phyloP scores from a whole-genome alignment of 2,329 filamentous ascomycete genomes.

The Pseudopithomyces maydicus region DNA sequence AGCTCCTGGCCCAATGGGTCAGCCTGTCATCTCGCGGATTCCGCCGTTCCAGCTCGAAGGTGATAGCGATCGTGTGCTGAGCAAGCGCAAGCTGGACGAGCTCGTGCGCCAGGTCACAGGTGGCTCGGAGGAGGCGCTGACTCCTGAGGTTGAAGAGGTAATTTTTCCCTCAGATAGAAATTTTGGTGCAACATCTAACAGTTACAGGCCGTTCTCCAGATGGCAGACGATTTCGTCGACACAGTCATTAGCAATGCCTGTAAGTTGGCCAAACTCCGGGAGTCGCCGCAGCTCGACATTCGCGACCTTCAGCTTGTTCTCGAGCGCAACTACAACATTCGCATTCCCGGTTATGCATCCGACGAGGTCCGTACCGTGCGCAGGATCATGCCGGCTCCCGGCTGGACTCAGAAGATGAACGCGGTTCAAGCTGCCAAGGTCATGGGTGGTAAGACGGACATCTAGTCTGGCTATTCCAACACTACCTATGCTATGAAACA shows the following conservation, averaged over 20 bases:
- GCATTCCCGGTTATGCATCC: slow-evolving; percentile 89
- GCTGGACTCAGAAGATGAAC: slow-evolving; percentile 97
- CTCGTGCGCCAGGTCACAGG: slow-evolving; percentile 93
- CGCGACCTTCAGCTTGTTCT: slow-evolving; percentile 63
- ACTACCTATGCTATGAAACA: background rate
- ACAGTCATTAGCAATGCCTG: slow-evolving; percentile 86
- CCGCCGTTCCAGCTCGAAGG: slow-evolving; percentile 87
- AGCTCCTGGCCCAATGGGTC: slow-evolving; percentile 81
- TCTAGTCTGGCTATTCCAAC: slow-evolving; percentile 23
- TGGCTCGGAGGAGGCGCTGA: slow-evolving; percentile 77
- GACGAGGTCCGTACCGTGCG: slow-evolving; percentile 94
- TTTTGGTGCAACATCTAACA: slow-evolving; percentile 20
- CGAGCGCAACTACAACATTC: slow-evolving; percentile 72
- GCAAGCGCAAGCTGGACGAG: slow-evolving; percentile 96
- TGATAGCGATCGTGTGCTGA: slow-evolving; percentile 90
- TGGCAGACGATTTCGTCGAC: slow-evolving; percentile 95
- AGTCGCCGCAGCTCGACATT: slow-evolving; percentile 85
- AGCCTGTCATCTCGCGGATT: slow-evolving; percentile 81
- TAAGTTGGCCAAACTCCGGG: slow-evolving; percentile 89
- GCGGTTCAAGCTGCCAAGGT: slow-evolving; percentile 93
- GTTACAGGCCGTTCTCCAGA: slow-evolving; percentile 76
- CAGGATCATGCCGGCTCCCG: slow-evolving; percentile 85
- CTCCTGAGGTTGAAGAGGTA: slow-evolving; percentile 96
- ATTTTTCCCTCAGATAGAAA: slow-evolving; percentile 26
- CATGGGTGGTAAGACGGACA: slow-evolving; percentile 54